These are phyloP conservation scores for Aspergillus asperescens DNA, from an alignment of 495 filamentous ascomycete genomes.

Conservation along the genomic window DNA sequence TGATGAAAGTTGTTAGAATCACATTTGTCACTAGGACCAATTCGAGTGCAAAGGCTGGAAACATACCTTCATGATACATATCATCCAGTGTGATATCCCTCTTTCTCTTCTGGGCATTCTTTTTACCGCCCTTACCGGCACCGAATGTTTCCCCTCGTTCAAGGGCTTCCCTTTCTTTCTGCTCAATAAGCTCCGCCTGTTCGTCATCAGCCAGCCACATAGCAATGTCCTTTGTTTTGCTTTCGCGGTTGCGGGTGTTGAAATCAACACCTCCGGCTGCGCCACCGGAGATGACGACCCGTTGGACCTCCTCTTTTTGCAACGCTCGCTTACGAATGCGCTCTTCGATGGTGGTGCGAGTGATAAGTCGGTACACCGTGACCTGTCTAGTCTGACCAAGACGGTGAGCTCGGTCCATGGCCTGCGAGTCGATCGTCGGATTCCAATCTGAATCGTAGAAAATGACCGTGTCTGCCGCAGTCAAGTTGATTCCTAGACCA, in stretches of 20 bases:
- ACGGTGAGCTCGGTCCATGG: constrained; percentile 98
- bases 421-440: constrained; percentile 95
- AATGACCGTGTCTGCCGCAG: constrained; percentile 88
- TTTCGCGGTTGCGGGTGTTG: constrained; percentile 83
- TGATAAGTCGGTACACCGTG: constrained; percentile 96
- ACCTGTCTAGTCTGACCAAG: constrained; percentile 95
- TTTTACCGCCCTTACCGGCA: constrained; percentile 52
- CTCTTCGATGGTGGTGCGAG: constrained; percentile 94
- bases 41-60: background rate
- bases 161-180: constrained; percentile 77
- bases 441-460: constrained; percentile 99
- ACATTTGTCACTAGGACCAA: background rate
- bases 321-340: constrained; percentile 95
- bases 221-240: constrained; percentile 90
- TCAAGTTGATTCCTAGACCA: constrained; percentile 97
- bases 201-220: constrained; percentile 97
- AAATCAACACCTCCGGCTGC: constrained; percentile 83
- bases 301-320: constrained; percentile 98
- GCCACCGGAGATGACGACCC: constrained; percentile 93
- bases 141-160: constrained; percentile 49
- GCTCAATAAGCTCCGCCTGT: constrained; percentile 83
- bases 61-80: constrained; percentile 96
- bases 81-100: constrained; percentile 86
- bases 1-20: background rate
- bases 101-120: constrained; percentile 53